Evolutionary conservation across 148 eudicot genomes (phyloP), one percentile per base, ranked within the genome.

Genomic region (Bassia scoparia): DNA sequence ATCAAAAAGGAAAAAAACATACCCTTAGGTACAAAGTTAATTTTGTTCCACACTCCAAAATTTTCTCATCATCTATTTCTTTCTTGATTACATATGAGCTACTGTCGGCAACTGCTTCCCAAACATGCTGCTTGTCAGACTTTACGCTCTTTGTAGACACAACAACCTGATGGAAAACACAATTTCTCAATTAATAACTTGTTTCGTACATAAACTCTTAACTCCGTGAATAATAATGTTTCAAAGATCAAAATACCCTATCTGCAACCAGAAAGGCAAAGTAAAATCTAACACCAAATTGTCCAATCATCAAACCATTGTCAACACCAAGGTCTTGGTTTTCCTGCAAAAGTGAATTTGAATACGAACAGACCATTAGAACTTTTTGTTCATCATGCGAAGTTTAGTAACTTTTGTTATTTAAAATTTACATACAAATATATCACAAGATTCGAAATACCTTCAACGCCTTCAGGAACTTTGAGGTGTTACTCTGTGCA

Each of bases 401-500:
- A 41, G 30, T 52, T 3, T 7, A 37, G 41, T 37, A 37, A 7
- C 3, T 37, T 26, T 4, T 15, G 10, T 24, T 20, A 41, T 4
- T 30, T 16, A 41, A 1, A 23, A 48, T 16, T 33, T 29, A 41
- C 12, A 46, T 37, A 7, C 41, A 37, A 3, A 13, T 17, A 21
- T 50, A 31, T 38, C 70, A 71, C 17, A 14, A 35, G 29, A 52
- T 17, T 44, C 34, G 14, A 65, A 77, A 71, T 77, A 95, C 99
- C 97, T 95, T 95, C 61, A 95, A 77, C 52, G 97, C 99, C 79
- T 83, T 86, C 23, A 95, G 64, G 69, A 95, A 95, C 78, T 88
- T 88, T 37, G 99, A 95, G 81, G 99, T 95, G 48, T 97, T 97
- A 88, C 99, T 95, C 82, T 95, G 97, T 44, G 99, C 97, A 89